These are phyloP conservation scores for Candida mattraensis DNA, from an alignment of 805 yeast genomes.

Conservation along the genomic window DNA sequence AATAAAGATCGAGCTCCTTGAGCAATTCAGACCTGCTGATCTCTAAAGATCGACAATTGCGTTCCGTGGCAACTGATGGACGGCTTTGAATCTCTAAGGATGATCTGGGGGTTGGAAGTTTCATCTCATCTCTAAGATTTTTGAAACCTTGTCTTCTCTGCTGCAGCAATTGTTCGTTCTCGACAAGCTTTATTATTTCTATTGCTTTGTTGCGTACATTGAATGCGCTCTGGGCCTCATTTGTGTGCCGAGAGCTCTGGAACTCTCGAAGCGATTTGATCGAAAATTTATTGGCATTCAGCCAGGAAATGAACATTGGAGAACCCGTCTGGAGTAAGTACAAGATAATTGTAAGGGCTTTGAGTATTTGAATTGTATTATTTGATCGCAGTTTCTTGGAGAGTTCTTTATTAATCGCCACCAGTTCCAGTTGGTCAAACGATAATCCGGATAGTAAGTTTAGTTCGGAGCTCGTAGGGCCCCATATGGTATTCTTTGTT, in stretches of 20 bases:
- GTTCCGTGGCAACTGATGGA: conserved; percentile 20
- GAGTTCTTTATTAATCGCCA: conserved; percentile 40
- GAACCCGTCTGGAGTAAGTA: conserved; percentile 57
- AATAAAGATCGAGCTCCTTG: conserved; percentile 15
- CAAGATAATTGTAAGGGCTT: conserved; percentile 51
- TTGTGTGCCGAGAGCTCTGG: conserved; percentile 20
- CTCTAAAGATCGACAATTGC: conserved; percentile 30
- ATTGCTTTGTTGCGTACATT: conserved; percentile 40
- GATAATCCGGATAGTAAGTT: conserved; percentile 51
- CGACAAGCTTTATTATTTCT: conserved; percentile 33
- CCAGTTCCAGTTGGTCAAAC: conserved; percentile 38
- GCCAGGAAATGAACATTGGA: conserved; percentile 47
- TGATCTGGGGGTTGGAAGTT: conserved; percentile 28
- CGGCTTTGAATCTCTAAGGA: conserved; percentile 27
- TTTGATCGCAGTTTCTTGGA: conserved; percentile 40
- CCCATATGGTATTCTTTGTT: conserved; percentile 49
- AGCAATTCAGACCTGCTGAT: conserved; percentile 24
- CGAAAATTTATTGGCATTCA: conserved; percentile 38
- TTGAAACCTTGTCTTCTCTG: conserved; percentile 44
- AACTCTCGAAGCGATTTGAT: conserved; percentile 31
- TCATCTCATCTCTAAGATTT: conserved; percentile 41
- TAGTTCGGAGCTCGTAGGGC: conserved; percentile 54
- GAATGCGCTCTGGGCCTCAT: conserved; percentile 23
- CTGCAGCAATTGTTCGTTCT: conserved; percentile 35
- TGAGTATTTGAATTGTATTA: conserved; percentile 43